Conservation (phyloP, 371 early-diverging fungal species). For the Rhizopus arrhizus region DNA sequence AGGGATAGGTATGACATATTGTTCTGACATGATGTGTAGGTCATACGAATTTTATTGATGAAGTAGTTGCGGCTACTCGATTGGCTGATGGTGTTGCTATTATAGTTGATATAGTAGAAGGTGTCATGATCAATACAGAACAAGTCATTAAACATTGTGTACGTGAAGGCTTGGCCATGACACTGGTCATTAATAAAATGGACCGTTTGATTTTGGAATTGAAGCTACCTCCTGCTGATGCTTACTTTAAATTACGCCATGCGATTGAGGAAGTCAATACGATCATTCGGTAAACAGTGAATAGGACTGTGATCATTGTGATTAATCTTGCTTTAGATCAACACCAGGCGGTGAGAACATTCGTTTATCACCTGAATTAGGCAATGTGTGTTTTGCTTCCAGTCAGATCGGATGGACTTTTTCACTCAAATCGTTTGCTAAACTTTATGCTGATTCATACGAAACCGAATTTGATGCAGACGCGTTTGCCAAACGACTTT, state of each 20-base stretch:
- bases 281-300: conserved; percentile 60
- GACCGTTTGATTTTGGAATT: conserved; percentile 95
- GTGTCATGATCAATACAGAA: conserved; percentile 94
- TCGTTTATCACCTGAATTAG: conserved; percentile 89
- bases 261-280: conserved; percentile 94
- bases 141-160: conserved; percentile 85
- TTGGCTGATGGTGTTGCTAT: conserved; percentile 91
- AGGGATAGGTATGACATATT: conserved; percentile 79
- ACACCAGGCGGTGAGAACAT: conserved; percentile 56
- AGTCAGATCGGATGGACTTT: conserved; percentile 93
- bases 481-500: conserved; percentile 89
- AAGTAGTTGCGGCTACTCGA: conserved; percentile 85
- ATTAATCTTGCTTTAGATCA: conserved; percentile 26
- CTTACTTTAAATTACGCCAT: conserved; percentile 93
- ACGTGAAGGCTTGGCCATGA: conserved; percentile 78
- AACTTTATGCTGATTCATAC: conserved; percentile 80
- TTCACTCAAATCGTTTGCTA: conserved; percentile 89
- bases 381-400: conserved; percentile 96
- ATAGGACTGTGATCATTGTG: too few relatives aligned
- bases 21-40: conserved; percentile 81
- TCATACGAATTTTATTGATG: conserved; percentile 94
- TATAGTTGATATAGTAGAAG: conserved; percentile 96
- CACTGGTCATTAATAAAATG: conserved; percentile 93
- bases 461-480: conserved; percentile 70
- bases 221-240: conserved; percentile 93